phyloP scores from a whole-genome alignment of 345 rosid genomes.

The Heritiera littoralis region DNA sequence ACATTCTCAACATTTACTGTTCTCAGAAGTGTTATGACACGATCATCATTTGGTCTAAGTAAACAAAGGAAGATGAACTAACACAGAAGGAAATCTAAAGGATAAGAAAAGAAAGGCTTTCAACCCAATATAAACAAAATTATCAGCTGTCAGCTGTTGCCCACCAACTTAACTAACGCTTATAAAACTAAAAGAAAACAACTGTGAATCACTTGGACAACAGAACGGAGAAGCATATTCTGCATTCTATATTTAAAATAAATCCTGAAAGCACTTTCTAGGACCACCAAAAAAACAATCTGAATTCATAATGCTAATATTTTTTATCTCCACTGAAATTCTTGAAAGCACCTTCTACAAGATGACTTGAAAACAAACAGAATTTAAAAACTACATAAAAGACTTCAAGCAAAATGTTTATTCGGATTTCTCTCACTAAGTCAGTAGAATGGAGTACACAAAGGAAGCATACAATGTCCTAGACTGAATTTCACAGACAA shows the following conservation, averaged over 20 bases:
- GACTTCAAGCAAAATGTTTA: background rate
- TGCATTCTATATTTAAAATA: background rate
- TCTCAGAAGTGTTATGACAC: background rate
- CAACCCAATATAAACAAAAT: background rate
- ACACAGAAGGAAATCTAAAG: background rate
- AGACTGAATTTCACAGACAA: conserved; percentile 1
- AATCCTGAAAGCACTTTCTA: background rate
- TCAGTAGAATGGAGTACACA: background rate
- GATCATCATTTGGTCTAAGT: background rate
- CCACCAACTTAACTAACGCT: background rate
- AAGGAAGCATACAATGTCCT: background rate
- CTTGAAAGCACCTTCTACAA: background rate
- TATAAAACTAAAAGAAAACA: background rate
- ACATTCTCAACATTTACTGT: background rate
- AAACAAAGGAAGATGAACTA: background rate
- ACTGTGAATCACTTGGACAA: background rate
- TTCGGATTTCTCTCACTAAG: background rate
- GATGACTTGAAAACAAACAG: background rate
- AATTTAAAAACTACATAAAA: background rate
- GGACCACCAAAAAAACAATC: background rate
- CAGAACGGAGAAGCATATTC: background rate
- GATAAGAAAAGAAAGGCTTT: background rate
- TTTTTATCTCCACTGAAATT: background rate
- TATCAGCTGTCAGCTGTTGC: background rate
- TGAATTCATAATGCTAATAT: background rate